Conservation (phyloP, 257 asterid genomes). For the Gynochthodes officinalis region DNA sequence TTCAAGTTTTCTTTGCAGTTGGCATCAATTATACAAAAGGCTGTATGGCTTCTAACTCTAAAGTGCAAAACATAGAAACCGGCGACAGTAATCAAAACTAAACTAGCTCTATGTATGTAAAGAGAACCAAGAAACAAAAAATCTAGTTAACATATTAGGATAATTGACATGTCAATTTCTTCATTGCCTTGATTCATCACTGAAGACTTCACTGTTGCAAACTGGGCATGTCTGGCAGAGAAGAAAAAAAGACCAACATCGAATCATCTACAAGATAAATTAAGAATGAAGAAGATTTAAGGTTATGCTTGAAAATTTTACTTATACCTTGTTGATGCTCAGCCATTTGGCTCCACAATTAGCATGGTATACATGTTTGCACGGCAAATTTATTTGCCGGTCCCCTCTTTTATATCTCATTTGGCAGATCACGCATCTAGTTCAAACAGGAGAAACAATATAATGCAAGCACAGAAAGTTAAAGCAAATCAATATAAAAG, state of each 20-base stretch:
- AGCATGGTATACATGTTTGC: constrained; percentile 82
- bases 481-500: neutral
- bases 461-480: neutral
- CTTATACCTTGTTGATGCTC: constrained; percentile 76
- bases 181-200: constrained; percentile 32
- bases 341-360: constrained; percentile 91
- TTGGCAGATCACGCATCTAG: constrained; percentile 91
- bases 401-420: constrained; percentile 89
- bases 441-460: constrained; percentile 18
- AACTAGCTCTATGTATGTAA: constrained; percentile 17
- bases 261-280: neutral
- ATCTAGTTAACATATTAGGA: neutral
- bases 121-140: neutral
- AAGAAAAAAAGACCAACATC: constrained; percentile 10
- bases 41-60: neutral
- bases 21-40: constrained; percentile 1
- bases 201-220: constrained; percentile 73
- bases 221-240: constrained; percentile 84
- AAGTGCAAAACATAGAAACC: constrained; percentile 6
- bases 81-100: neutral
- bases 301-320: neutral
- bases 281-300: no score
- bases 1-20: neutral
- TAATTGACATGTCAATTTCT: neutral
- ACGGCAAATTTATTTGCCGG: constrained; percentile 67